Conservation (phyloP, 1,284 basidiomycete species). For the Blastosporella zonata region DNA sequence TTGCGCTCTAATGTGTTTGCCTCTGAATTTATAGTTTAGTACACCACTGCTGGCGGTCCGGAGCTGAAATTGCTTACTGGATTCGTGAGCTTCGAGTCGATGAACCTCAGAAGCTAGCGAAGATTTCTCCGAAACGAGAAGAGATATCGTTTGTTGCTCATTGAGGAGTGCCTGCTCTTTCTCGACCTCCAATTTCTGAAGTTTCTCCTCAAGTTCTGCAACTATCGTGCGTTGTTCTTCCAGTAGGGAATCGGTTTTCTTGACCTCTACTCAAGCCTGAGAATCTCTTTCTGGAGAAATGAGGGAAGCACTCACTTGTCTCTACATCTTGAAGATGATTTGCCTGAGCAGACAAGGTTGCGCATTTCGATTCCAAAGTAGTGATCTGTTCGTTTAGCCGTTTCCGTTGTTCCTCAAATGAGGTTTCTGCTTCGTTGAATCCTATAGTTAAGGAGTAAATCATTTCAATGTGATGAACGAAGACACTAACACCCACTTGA, state of each 20-base stretch:
- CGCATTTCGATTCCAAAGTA: constrained; percentile 16
- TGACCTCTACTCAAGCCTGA: constrained; percentile 13
- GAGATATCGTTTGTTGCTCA: constrained; percentile 61
- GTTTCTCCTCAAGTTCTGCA: constrained; percentile 32
- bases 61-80: constrained; percentile 38
- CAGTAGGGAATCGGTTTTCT: constrained; percentile 27
- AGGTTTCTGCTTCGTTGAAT: not conserved
- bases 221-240: constrained; percentile 24
- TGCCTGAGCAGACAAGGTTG: constrained; percentile 19
- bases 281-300: not conserved
- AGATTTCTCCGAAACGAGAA: constrained; percentile 70
- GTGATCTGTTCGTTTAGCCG: constrained; percentile 2
- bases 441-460: constrained; percentile 1
- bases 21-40: constrained; percentile 32
- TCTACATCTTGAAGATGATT: constrained; percentile 21
- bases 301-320: constrained; percentile 15
- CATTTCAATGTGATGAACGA: not conserved
- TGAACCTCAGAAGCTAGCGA: constrained; percentile 53
- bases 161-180: constrained; percentile 41
- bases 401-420: constrained; percentile 8
- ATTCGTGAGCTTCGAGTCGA: constrained; percentile 46
- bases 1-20: constrained; percentile 42
- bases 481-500: constrained; percentile 24
- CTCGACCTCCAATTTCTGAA: constrained; percentile 30
- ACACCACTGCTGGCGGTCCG: constrained; percentile 4